Percentiles rank a stretch among this genome's conserved stretches.
Evolutionary conservation across 305 asterid species (phyloP).

Genomic region (Solanum hybrid): DNA sequence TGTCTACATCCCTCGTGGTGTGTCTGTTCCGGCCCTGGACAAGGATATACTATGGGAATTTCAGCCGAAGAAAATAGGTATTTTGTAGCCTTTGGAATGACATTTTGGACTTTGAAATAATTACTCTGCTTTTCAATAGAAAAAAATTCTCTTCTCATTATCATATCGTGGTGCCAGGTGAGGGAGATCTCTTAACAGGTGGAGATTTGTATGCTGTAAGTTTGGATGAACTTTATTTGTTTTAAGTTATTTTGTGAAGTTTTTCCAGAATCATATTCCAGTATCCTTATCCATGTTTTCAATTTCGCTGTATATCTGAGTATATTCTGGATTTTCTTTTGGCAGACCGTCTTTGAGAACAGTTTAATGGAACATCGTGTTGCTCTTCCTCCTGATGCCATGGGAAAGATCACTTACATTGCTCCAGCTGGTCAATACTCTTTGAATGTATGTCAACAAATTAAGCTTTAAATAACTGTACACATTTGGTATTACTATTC

Average conservation of each 20-base stretch:
- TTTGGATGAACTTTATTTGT: slow-evolving; percentile 11
- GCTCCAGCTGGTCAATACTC: slow-evolving; percentile 96
- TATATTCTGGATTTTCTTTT: slow-evolving; percentile 4
- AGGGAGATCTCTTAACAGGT: slow-evolving; percentile 82
- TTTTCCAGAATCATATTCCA: neutral
- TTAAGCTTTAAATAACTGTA: neutral
- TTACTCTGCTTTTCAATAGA: neutral
- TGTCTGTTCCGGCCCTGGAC: slow-evolving; percentile 95
- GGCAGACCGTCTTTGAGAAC: slow-evolving; percentile 84
- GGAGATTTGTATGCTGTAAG: slow-evolving; percentile 94
- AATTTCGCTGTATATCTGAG: neutral
- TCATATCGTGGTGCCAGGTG: slow-evolving; percentile 45
- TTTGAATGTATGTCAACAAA: slow-evolving; percentile 47
- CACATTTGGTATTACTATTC: neutral
- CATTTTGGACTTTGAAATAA: neutral
- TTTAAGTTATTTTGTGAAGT: neutral
- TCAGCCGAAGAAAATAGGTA: slow-evolving; percentile 85
- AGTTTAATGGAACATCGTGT: slow-evolving; percentile 85
- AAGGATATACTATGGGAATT: slow-evolving; percentile 95
- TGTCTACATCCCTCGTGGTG: slow-evolving; percentile 98
- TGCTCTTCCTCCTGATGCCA: slow-evolving; percentile 92
- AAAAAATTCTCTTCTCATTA: neutral
- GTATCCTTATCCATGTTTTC: neutral
- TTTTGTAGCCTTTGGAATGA: slow-evolving; percentile 1
- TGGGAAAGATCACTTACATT: slow-evolving; percentile 88